Conservation (phyloP, 1,284 basidiomycete genomes). For the Austroboletus niveus region DNA sequence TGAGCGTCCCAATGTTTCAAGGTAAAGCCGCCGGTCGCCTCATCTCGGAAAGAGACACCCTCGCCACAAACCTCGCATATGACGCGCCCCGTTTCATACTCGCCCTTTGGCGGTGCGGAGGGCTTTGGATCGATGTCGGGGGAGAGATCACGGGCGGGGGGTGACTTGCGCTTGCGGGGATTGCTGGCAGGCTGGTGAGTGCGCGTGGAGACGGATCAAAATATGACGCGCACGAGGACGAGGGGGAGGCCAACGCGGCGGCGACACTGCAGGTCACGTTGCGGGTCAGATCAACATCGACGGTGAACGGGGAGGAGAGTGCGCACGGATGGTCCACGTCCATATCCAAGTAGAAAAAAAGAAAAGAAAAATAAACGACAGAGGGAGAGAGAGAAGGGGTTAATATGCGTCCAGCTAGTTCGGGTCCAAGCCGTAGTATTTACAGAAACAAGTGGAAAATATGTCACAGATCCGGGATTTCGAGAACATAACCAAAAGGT, state of each 20-base stretch:
- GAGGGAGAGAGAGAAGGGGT: constrained; percentile 22
- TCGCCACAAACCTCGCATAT: constrained; percentile 61
- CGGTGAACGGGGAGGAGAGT: neutral
- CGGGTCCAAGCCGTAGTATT: constrained; percentile 36
- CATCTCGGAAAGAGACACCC: constrained; percentile 62
- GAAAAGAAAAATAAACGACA: constrained; percentile 3
- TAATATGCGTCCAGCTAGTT: constrained; percentile 38
- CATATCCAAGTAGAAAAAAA: constrained; percentile 16
- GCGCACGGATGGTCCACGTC: constrained; percentile 21
- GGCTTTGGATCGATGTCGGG: constrained; percentile 17
- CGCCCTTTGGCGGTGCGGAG: constrained; percentile 35
- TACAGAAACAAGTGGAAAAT: constrained; percentile 41
- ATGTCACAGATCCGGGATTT: constrained; percentile 41
- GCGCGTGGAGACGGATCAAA: constrained; percentile 19
- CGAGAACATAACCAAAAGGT: constrained; percentile 38
- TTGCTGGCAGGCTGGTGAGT: constrained; percentile 18
- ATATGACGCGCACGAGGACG: constrained; percentile 22
- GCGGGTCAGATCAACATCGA: constrained; percentile 17
- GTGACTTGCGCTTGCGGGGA: constrained; percentile 44
- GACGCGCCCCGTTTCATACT: constrained; percentile 59
- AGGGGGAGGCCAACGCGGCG: constrained; percentile 15
- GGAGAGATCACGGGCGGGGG: constrained; percentile 26
- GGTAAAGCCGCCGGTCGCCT: constrained; percentile 57
- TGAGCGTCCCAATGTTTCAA: constrained; percentile 69
- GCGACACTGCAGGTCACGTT: constrained; percentile 12